Evolutionary conservation across 129 eudicot species (phyloP).

Genomic region (Ambrosia artemisiifolia): DNA sequence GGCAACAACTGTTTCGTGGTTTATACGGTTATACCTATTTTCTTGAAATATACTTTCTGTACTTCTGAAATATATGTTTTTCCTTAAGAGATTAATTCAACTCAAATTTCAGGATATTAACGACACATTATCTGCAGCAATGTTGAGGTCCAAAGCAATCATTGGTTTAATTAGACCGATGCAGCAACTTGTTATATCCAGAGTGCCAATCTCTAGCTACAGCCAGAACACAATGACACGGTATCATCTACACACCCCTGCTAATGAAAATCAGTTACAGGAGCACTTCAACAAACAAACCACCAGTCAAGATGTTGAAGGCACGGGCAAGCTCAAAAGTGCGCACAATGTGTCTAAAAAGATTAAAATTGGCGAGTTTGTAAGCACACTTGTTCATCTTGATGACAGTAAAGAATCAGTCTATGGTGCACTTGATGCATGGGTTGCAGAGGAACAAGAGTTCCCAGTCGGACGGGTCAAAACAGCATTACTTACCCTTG

Average conservation of each 20-base stretch:
- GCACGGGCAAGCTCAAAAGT: slow-evolving; percentile 17
- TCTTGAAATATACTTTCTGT: no score
- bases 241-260: slow-evolving; percentile 1
- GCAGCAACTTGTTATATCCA: slow-evolving; percentile 21
- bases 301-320: slow-evolving; percentile 16
- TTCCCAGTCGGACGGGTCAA: slow-evolving; percentile 83
- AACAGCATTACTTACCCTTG: slow-evolving; percentile 50
- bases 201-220: slow-evolving; percentile 24
- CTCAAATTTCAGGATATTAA: no score
- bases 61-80: no score
- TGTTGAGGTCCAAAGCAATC: neutral
- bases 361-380: slow-evolving; percentile 52
- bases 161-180: slow-evolving; percentile 30
- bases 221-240: slow-evolving; percentile 30
- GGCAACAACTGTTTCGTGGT: no score
- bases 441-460: slow-evolving; percentile 81
- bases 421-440: slow-evolving; percentile 73
- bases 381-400: slow-evolving; percentile 45
- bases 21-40: no score
- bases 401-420: slow-evolving; percentile 64
- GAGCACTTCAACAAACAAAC: neutral
- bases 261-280: slow-evolving; percentile 9
- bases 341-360: slow-evolving; percentile 40
- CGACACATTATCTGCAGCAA: neutral
- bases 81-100: no score